A percentile compares a stretch with the other conserved stretches of the same genome.
Evolutionary conservation across 805 yeast species (phyloP).

Genomic region (Candida yuanshanica): DNA sequence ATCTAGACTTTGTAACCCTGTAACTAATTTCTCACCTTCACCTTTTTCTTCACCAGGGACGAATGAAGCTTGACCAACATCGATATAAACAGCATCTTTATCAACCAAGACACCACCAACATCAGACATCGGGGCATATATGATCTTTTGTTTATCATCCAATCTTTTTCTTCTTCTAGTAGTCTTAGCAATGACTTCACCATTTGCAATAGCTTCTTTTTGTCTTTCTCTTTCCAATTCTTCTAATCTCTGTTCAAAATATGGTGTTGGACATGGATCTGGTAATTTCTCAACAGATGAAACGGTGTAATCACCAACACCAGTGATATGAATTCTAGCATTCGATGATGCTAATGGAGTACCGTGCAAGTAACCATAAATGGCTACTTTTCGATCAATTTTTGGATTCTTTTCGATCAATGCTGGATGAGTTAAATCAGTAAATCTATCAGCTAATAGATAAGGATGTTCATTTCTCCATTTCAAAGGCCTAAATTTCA

Average conservation of each 20-base stretch:
- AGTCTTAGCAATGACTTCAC: conserved; percentile 47
- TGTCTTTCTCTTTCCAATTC: conserved; percentile 72
- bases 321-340: conserved; percentile 88
- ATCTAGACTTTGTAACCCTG: conserved; percentile 68
- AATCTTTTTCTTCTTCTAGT: conserved; percentile 85
- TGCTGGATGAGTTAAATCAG: conserved; percentile 92
- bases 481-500: conserved; percentile 98
- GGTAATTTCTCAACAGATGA: conserved; percentile 81
- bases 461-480: conserved; percentile 99
- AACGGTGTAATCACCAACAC: conserved; percentile 85
- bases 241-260: conserved; percentile 76
- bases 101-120: conserved; percentile 98
- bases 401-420: conserved; percentile 71
- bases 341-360: conserved; percentile 67
- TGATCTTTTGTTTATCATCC: conserved; percentile 89
- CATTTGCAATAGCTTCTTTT: conserved; percentile 58
- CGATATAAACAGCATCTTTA: conserved; percentile 95
- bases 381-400: conserved; percentile 81
- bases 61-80: conserved; percentile 45
- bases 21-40: conserved; percentile 81
- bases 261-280: conserved; percentile 99
- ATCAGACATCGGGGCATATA: conserved; percentile 99
- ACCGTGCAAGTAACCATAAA: conserved; percentile 94
- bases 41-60: conserved; percentile 66
- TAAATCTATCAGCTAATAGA: conserved; percentile 81